Evolutionary conservation across 1,284 basidiomycete species (phyloP).

Genomic region (Malassezia yamatoensis): DNA sequence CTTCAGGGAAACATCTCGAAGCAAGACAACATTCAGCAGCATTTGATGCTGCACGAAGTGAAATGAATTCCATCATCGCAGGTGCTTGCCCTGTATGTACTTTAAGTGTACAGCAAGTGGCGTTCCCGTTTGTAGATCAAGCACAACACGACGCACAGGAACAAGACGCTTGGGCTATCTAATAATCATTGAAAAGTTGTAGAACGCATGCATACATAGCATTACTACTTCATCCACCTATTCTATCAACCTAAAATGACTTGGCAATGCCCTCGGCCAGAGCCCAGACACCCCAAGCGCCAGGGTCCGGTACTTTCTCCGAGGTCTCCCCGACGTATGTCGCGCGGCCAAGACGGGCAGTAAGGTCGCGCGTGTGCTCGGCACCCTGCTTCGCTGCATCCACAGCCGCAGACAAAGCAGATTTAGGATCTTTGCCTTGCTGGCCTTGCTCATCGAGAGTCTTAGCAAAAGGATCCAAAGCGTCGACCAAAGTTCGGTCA

Average conservation of each 20-base stretch:
- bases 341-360: conserved; percentile 53
- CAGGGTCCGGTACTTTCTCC: conserved; percentile 53
- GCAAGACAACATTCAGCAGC: conserved; percentile 10
- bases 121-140: conserved; percentile 21
- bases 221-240: neutral
- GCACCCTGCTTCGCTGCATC: conserved; percentile 51
- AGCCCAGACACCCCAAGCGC: conserved; percentile 54
- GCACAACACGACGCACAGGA: conserved; percentile 22
- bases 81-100: conserved; percentile 40
- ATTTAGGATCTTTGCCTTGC: conserved; percentile 25
- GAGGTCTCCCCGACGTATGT: conserved; percentile 51
- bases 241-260: conserved; percentile 11
- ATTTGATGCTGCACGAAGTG: conserved; percentile 36
- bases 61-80: conserved; percentile 43
- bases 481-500: conserved; percentile 56
- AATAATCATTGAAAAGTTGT: neutral
- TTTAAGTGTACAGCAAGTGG: conserved; percentile 30
- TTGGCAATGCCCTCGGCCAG: conserved; percentile 45
- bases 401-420: conserved; percentile 47
- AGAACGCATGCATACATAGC: too few relatives aligned
- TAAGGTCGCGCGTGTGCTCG: conserved; percentile 53
- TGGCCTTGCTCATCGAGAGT: conserved; percentile 28
- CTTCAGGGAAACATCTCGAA: neutral
- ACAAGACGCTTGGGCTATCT: conserved; percentile 30
- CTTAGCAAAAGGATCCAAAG: conserved; percentile 53